Evolutionary conservation across 805 yeast species (phyloP), one percentile per base, ranked within the genome.

Genomic region (Cyberlindnera samutprakarnensis): DNA sequence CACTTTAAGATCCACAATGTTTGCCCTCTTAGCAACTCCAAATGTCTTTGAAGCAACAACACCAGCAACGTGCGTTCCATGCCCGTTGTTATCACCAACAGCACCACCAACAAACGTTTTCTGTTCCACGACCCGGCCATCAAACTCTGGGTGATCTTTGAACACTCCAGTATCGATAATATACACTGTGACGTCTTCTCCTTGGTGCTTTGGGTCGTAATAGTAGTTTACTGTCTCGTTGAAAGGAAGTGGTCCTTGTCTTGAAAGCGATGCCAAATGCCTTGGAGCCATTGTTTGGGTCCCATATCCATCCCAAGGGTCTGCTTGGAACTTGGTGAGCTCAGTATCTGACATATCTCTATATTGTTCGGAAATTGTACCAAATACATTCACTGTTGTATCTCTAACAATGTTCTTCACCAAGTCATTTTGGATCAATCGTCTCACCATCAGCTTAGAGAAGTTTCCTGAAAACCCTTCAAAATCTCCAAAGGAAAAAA

Each of bases 41-140:
- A 64, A 87, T 3, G 77, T 72, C 32, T 59, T 65, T 2, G 95
- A 83, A 0, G 90, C 95, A 34, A 85, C 70, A 10, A 85, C 61
- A 4, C 96, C 96, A 0, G 96, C 95, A 29, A 88, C 94, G 56
- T 87, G 96, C 1, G 96, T 85, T 0, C 95, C 96, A 54, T 87
- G 96, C 0, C 96, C 96, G 44, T 78, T 78, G 8, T 59, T 59
- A 51, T 88, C 96, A 6, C 83, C 85, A 1, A 63, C 49, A 1
- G 75, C 36, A 12, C 34, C 73, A 42, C 73, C 79, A 1, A 85
- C 77, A 36, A 77, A 72, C 46, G 79, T 83, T 7, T 62, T 66
- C 1, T 88, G 88, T 36, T 56, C 51, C 6, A 41, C 44, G 7
- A 78, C 84, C 33, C 90, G 58, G 1, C 75, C 78, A 44, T 69